Percentiles rank a stretch among this genome's conserved stretches.
Evolutionary conservation across 2,329 filamentous ascomycete genomes (phyloP).

Genomic region (Alternaria sp.): DNA sequence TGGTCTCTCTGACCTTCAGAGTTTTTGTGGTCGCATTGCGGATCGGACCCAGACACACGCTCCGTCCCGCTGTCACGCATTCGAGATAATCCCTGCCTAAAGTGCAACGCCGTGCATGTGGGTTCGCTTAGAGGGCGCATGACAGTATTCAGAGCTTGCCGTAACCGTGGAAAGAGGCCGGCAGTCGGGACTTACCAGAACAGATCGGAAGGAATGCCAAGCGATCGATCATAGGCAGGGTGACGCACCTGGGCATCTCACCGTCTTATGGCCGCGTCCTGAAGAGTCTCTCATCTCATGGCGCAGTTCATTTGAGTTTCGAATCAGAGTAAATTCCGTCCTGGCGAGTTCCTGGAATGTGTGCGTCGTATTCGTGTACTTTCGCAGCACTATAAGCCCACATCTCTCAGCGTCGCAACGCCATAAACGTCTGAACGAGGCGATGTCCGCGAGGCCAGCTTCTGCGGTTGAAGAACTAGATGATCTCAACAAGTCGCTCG

Average conservation of each 20-base stretch:
- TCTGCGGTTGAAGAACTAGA: neutral
- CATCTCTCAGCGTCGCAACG: neutral
- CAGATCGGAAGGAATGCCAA: neutral
- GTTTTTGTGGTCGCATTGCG: neutral
- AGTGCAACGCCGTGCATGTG: constrained; percentile 3
- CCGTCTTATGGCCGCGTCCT: neutral
- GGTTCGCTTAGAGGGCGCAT: constrained; percentile 5
- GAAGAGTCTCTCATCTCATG: neutral
- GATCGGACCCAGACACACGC: neutral
- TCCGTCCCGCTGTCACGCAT: neutral
- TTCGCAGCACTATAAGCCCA: neutral
- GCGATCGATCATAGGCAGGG: neutral
- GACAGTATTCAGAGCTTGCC: neutral
- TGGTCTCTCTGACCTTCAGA: neutral
- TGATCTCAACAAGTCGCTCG: neutral
- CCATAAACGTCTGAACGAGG: neutral
- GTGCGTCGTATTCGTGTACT: neutral
- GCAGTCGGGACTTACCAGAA: neutral
- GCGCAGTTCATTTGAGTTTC: neutral
- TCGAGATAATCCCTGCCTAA: neutral
- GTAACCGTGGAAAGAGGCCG: neutral
- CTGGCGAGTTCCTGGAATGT: neutral
- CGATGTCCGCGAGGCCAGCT: neutral
- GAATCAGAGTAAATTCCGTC: neutral
- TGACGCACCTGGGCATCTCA: neutral